Conservation (phyloP, 2,329 filamentous ascomycete genomes). For the Zasmidium angulare region DNA sequence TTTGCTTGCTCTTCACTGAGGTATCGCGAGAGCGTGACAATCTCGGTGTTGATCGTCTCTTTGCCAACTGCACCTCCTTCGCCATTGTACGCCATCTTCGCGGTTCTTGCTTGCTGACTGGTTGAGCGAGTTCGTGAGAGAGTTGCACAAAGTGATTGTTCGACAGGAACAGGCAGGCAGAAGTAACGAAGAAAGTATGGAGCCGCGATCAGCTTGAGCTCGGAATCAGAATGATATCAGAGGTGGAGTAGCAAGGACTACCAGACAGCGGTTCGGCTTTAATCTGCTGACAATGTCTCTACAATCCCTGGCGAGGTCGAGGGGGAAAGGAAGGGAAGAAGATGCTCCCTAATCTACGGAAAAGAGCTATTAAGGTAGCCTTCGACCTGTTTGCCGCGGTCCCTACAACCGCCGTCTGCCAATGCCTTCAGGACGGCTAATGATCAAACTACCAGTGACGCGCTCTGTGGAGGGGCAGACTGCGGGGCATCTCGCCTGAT, state of each 20-base stretch:
- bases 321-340: constrained; percentile 2
- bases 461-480: background rate
- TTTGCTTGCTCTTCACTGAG: constrained; percentile 94
- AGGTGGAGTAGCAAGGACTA: constrained; percentile 24
- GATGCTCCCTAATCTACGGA: constrained; percentile 9
- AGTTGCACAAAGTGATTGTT: background rate
- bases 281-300: constrained; percentile 6
- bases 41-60: constrained; percentile 92
- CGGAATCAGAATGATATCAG: constrained; percentile 28
- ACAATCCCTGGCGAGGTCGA: constrained; percentile 1
- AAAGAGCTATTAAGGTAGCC: constrained; percentile 15
- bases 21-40: constrained; percentile 92
- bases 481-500: background rate
- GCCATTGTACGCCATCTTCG: background rate
- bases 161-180: background rate
- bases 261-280: background rate
- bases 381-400: constrained; percentile 3
- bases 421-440: background rate
- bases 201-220: constrained; percentile 10
- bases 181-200: background rate
- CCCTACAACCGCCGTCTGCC: background rate
- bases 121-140: background rate
- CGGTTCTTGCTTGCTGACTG: background rate
- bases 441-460: background rate
- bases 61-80: background rate